These are phyloP conservation scores for Nitzschia palea DNA, from an alignment of 108 stramenopile species.

Conservation along the genomic window DNA sequence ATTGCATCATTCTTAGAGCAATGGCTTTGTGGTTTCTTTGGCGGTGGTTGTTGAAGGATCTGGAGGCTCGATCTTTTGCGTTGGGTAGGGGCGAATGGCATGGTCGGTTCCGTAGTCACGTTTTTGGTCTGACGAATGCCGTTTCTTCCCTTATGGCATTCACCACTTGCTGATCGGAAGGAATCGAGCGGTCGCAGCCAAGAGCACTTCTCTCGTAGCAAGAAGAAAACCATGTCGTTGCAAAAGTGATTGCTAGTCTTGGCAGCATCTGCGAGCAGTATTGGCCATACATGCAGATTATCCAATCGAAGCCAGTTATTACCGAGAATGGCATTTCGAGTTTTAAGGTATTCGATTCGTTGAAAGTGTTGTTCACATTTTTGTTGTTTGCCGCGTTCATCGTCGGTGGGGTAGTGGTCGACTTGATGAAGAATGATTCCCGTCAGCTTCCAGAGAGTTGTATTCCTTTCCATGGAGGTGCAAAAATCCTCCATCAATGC, in stretches of 20 bases:
- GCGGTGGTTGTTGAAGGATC: no score
- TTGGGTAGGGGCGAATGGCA: no score
- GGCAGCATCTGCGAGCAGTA: background rate
- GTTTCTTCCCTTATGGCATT: no score
- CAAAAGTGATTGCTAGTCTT: background rate
- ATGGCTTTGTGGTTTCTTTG: no score
- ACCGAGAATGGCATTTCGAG: background rate
- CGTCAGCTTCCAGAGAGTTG: background rate
- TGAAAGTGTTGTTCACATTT: background rate
- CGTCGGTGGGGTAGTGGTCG: background rate
- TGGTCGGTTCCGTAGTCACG: no score
- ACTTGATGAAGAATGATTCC: background rate
- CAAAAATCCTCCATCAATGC: background rate
- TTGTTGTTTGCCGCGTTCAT: background rate
- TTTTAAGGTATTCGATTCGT: background rate
- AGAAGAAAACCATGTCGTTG: constrained; percentile 1
- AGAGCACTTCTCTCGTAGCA: background rate
- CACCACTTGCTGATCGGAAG: no score
- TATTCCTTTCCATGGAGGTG: background rate
- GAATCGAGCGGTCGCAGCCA: no score
- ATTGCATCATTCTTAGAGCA: no score
- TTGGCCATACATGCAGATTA: background rate
- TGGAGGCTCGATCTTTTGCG: no score
- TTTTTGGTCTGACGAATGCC: no score
- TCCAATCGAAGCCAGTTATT: background rate